These are phyloP conservation scores for Tulasnella sp. DNA, from an alignment of 768 basidiomycete genomes.

Conservation along the genomic window DNA sequence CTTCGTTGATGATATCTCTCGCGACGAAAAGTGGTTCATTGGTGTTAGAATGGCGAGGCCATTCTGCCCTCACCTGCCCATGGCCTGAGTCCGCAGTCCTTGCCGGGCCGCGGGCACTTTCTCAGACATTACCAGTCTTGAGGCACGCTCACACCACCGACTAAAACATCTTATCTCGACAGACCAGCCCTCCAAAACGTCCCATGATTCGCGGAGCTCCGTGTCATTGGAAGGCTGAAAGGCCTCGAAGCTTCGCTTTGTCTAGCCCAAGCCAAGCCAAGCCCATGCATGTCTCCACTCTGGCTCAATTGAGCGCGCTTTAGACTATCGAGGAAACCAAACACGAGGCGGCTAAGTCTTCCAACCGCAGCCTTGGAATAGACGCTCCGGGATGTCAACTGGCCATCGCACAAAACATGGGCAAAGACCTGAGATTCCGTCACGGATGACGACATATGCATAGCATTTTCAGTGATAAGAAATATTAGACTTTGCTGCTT, in stretches of 20 bases:
- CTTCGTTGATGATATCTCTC: background rate
- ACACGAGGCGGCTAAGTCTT: background rate
- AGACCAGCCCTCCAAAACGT: background rate
- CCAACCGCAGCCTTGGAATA: too few species aligned
- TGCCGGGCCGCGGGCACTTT: background rate
- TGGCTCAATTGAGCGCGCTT: background rate
- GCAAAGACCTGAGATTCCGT: too few species aligned
- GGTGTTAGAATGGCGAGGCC: background rate
- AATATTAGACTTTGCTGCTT: too few species aligned
- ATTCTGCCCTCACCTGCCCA: background rate
- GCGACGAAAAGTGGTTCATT: background rate
- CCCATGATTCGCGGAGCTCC: background rate
- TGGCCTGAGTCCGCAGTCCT: background rate
- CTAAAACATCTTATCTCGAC: background rate
- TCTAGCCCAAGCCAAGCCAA: background rate
- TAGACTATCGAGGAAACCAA: background rate
- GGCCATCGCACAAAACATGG: too few species aligned
- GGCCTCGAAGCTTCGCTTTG: background rate
- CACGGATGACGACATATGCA: too few species aligned
- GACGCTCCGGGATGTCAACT: background rate
- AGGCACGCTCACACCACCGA: background rate
- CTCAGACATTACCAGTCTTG: background rate
- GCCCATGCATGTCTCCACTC: background rate
- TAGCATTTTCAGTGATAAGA: too few species aligned
- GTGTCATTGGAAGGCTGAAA: background rate